Conservation (phyloP, 805 yeast species). For the Starmerella davenportii region DNA sequence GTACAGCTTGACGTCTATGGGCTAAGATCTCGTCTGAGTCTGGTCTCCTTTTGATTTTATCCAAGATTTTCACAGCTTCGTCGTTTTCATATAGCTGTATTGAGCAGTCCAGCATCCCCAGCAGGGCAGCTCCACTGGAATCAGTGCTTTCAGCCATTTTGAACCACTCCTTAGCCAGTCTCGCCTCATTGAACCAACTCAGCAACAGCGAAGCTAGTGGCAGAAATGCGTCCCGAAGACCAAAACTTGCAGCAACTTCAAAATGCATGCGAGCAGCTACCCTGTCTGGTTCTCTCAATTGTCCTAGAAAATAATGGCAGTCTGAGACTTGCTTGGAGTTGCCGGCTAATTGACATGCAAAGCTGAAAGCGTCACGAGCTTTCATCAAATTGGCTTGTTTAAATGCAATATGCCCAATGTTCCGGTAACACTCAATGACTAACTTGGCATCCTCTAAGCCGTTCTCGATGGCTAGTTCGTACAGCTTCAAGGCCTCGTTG, state of each 20-base stretch:
- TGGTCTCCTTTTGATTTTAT: no score
- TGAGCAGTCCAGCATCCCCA: slow-evolving; percentile 17
- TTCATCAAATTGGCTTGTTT: slow-evolving; percentile 31
- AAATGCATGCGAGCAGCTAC: slow-evolving; percentile 48
- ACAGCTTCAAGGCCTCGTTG: slow-evolving; percentile 39
- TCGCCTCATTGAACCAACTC: slow-evolving; percentile 47
- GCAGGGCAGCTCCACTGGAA: slow-evolving; percentile 13
- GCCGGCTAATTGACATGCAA: slow-evolving; percentile 43
- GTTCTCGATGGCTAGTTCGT: slow-evolving; percentile 36
- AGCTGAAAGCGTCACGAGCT: slow-evolving; percentile 43
- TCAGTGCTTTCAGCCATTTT: slow-evolving; percentile 36
- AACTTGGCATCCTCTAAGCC: slow-evolving; percentile 31
- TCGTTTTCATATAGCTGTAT: slow-evolving; percentile 6
- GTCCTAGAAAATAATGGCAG: slow-evolving; percentile 63
- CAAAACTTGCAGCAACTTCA: slow-evolving; percentile 60
- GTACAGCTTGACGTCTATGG: no score
- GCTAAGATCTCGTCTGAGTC: no score
- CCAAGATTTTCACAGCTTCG: not conserved
- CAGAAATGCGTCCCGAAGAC: slow-evolving; percentile 58
- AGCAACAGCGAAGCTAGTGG: slow-evolving; percentile 64
- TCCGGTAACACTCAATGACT: slow-evolving; percentile 54
- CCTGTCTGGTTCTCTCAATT: slow-evolving; percentile 47
- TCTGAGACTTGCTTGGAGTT: slow-evolving; percentile 35
- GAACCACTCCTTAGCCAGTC: slow-evolving; percentile 68
- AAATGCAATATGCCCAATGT: slow-evolving; percentile 42